Evolutionary conservation across 306 rosid species (phyloP), one percentile per base, ranked within the genome.

Genomic region (Prunus persica): DNA sequence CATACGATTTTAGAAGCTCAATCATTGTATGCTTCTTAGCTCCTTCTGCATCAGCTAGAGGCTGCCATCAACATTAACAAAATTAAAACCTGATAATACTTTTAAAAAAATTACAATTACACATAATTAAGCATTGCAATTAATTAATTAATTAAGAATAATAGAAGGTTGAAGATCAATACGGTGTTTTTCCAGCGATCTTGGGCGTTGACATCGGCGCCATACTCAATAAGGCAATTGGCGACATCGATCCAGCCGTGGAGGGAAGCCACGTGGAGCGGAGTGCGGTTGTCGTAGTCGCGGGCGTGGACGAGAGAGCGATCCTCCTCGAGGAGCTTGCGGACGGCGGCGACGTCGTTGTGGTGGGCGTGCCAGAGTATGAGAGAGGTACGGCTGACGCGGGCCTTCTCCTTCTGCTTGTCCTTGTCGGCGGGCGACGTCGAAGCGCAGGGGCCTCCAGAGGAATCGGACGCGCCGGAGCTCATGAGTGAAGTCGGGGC

Each of bases 1-100:
- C 99, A 3, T 88, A 80, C 0, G 96, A 86, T 79, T 87, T 85
- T 79, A 96, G 76, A 15, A 92, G 89, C 89, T 91, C 97, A 57
- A 92, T 91, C 87, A 91, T 77, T 22, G 56, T 15, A 19, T 34
- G 83, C 83, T 73, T 87, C 68, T 86, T 91, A 79, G 97, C 96
- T 75, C 99, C 99, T 81, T 96, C 99, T 1, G 99, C 99, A 88
- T 96, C 99, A 20, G 99, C 99, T 67, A 96, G 88, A 77, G 97
- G 99, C 99, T 96, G 85, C 71, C 74, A 64, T 74, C 67, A 63
- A 63, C 14, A 30, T 16, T 7, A 63, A 63, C 15, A 34, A 3
- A 77, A 70, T 34, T 52, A 76, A 49, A 61, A 57, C 16, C 77
- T 3, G 13, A 56, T 50, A 18, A 5, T 7, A 57, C 4, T 60